Conservation (phyloP, 1,284 basidiomycete species). For the Psilocybe mexicana region DNA sequence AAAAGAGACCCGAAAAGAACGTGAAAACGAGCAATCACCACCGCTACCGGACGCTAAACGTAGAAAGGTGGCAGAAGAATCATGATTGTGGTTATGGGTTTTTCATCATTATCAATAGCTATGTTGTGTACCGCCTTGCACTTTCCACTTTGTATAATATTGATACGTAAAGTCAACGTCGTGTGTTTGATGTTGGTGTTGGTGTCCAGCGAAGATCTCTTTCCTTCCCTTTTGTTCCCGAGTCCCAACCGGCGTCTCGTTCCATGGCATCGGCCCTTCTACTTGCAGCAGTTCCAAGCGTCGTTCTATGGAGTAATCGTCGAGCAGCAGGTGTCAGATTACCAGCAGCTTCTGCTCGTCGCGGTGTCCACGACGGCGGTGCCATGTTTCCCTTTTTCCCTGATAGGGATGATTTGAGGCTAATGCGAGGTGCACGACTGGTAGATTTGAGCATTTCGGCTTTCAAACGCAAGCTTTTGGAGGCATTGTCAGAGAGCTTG, state of each 20-base stretch:
- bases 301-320: conserved; percentile 71
- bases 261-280: conserved; percentile 74
- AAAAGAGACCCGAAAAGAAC: conserved; percentile 19
- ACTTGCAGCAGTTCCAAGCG: conserved; percentile 57
- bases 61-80: conserved; percentile 44
- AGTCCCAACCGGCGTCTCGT: conserved; percentile 59
- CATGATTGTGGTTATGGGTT: conserved; percentile 18
- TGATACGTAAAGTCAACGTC: conserved; percentile 7
- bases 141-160: not conserved
- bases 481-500: conserved; percentile 72
- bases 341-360: conserved; percentile 62
- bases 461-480: conserved; percentile 69
- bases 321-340: conserved; percentile 81
- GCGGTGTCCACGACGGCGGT: conserved; percentile 70
- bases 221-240: conserved; percentile 43
- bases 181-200: conserved; percentile 50
- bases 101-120: not conserved
- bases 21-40: conserved; percentile 20
- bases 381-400: conserved; percentile 56
- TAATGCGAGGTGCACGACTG: conserved; percentile 24
- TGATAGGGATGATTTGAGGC: conserved; percentile 29
- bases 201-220: conserved; percentile 80
- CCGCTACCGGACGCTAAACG: conserved; percentile 46
- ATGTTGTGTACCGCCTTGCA: too few relatives aligned
- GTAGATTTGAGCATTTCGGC: conserved; percentile 53